Evolutionary conservation across 139 green algal species (phyloP).

Genomic region (Chlorella sorokiniana): DNA sequence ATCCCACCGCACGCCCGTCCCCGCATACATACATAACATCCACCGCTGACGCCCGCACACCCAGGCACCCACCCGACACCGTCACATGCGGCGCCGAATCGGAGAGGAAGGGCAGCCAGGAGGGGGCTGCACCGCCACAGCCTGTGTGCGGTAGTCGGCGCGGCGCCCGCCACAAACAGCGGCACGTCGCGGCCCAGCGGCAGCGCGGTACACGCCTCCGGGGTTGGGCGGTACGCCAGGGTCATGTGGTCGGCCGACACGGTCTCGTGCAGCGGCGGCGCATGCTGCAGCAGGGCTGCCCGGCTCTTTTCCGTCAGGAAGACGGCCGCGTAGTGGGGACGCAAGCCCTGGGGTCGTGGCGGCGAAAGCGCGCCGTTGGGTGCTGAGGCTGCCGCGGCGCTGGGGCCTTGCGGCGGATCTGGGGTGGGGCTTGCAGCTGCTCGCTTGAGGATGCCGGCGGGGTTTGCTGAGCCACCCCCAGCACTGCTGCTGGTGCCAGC

Average conservation of each 20-base stretch:
- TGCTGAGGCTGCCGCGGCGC: neutral
- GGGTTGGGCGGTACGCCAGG: constrained; percentile 16
- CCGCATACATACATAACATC: too few relatives aligned
- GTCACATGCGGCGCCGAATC: constrained; percentile 31
- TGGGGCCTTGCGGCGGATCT: neutral
- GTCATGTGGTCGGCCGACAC: constrained; percentile 37
- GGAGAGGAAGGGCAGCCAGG: constrained; percentile 24
- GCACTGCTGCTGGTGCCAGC: neutral
- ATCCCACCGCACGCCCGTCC: too few relatives aligned
- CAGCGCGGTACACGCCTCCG: neutral
- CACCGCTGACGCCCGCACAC: too few relatives aligned
- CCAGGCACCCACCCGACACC: neutral
- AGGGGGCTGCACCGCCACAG: constrained; percentile 32
- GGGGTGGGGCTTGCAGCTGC: neutral
- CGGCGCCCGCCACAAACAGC: constrained; percentile 28
- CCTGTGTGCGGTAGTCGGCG: constrained; percentile 34
- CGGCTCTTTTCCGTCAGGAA: constrained; percentile 15
- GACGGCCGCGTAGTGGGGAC: constrained; percentile 27
- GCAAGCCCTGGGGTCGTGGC: neutral
- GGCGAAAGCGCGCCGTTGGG: neutral
- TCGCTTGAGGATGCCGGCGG: neutral
- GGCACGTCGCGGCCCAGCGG: constrained; percentile 15
- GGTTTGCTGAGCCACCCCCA: neutral
- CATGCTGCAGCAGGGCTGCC: constrained; percentile 22
- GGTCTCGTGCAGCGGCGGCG: constrained; percentile 21